Base-by-base conservation (phyloP, 306 rosid genomes). In the Vicia sativa region DNA sequence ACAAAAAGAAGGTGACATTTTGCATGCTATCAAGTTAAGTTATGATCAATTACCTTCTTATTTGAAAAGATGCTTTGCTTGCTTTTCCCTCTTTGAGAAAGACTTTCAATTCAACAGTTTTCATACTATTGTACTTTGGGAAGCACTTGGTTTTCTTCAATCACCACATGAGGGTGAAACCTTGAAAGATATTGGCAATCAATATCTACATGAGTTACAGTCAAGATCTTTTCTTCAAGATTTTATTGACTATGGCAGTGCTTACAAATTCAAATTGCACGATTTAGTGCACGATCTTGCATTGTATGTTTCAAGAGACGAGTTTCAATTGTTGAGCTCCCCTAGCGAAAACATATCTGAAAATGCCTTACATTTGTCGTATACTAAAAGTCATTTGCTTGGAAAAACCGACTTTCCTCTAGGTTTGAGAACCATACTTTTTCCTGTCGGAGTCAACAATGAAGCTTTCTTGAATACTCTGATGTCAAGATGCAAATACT, bases 51-150 rank as follows among this genome's bases (percentile, higher is more conserved):
- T 79, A 72, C 75, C 87, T 0, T 54, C 82, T 3, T 48, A 71
- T 53, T 65, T 79, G 49, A 82, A 53, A 6, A 56, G 10, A 37
- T 79, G 87, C 9, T 77, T 83, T 74, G 76, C 78, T 19, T 56
- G 35, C 9, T 80, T 71, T 11, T 64, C 68, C 3, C 63, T 77
- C 15, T 77, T 4, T 7, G 56, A 71, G 38, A 71, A 56, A 52
- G 73, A 70, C 43, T 11, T 7, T 26, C 0, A 0, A 2, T 70
- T 67, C 26, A 0, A 0, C 0, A 60, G n/a, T 11, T 11, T 0
- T 1, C 7, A 15, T 0, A 6, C 77, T 67, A 23, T 29, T n/a
- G 0, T 0, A 0, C 23, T 73, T 21, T 83, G 87, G 84, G 68
- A 54, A 64, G 76, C 82, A 66, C 71, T 50, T 0, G 84, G 78